Percentiles rank a stretch among this genome's conserved stretches.
Evolutionary conservation across 1,139 yeast genomes (phyloP).

Genomic region (Saccharomyces hybrid): DNA sequence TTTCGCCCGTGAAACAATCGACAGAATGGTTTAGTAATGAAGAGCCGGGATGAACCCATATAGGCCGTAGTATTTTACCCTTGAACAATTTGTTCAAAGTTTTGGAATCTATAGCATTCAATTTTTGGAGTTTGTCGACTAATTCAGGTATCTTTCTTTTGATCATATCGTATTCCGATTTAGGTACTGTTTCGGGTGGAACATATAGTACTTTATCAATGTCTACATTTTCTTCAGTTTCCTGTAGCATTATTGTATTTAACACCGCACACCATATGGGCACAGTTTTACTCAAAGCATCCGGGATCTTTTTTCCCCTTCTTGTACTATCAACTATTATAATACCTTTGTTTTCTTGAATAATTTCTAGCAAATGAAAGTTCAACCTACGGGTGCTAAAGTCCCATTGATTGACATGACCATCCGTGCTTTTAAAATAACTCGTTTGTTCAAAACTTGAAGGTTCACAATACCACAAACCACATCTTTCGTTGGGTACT

Average conservation of each 20-base stretch:
- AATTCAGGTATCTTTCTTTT: conserved; percentile 42
- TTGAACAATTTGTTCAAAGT: conserved; percentile 30
- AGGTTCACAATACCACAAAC: conserved; percentile 71
- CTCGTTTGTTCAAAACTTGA: conserved; percentile 38
- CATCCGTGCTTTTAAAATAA: conserved; percentile 87
- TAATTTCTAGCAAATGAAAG: conserved; percentile 52
- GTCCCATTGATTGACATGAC: conserved; percentile 74
- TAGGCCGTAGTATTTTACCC: conserved; percentile 51
- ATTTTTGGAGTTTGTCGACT: conserved; percentile 38
- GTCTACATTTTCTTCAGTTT: conserved; percentile 2
- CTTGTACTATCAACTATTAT: conserved; percentile 79
- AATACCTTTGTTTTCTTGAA: conserved; percentile 40
- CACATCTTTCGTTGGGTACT: conserved; percentile 79
- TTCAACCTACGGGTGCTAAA: conserved; percentile 69
- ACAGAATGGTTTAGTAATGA: conserved; percentile 19
- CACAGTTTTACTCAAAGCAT: conserved; percentile 74
- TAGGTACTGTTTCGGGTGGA: conserved; percentile 50
- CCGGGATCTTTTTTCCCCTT: conserved; percentile 78
- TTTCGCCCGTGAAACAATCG: conserved; percentile 27
- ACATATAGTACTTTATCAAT: conserved; percentile 35
- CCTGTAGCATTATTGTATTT: conserved; percentile 41
- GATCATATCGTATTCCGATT: conserved; percentile 53
- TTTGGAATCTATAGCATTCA: conserved; percentile 36
- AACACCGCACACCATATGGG: conserved; percentile 90
- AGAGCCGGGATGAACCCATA: conserved; percentile 63